Base-by-base conservation (phyloP, 2,329 filamentous ascomycete species). In the Pseudocercospora fijiensis region DNA sequence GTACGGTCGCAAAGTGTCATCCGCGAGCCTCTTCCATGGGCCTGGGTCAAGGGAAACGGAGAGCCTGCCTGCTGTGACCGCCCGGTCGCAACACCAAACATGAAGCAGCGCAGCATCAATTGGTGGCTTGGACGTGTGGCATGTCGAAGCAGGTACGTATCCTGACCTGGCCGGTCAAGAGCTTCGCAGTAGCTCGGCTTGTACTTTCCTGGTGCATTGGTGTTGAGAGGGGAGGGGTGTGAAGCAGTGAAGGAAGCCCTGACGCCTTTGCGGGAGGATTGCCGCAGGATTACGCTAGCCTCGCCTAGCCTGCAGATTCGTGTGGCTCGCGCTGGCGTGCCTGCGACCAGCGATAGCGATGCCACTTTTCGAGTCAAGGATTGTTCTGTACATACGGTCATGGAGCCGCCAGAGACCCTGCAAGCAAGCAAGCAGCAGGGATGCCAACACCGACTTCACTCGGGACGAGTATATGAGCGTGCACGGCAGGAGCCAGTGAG, bases 101-200 rank as follows among this genome's bases (percentile, higher is more conserved):
- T 20, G 43, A 47, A 20, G 43, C 33, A 4, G 16, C 13, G n/a
- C 16, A 47, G 43, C 8, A 47, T 26, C 20, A 26, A 33, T 56
- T 56, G 28, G 52, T 37, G 52, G 52, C 52, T 56, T 56, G 52
- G 27, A 18, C 27, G 4, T 49, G 45, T 53, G 49, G 49, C 28
- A 57, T 41, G 28, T 57, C 55, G 55, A 57, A 43, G 55, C 55
- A 57, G 55, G 49, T 57, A 57, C 33, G 55, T 57, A 57, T 43
- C 30, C 55, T 43, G 55, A 57, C 55, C 55, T 43, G 55, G 45
- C 55, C 55, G 55, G 55, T 57, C 28, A 43, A 57, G 55, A 20
- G 20, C 26, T 45, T 45, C 55, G 55, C 55, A 57, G 55, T 57
- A 57, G 55, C 55, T 57, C 55, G 55, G 30, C 37, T 41, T 57